Base-by-base conservation (phyloP, 352 stramenopile species). In the Globisporangium nodosum region DNA sequence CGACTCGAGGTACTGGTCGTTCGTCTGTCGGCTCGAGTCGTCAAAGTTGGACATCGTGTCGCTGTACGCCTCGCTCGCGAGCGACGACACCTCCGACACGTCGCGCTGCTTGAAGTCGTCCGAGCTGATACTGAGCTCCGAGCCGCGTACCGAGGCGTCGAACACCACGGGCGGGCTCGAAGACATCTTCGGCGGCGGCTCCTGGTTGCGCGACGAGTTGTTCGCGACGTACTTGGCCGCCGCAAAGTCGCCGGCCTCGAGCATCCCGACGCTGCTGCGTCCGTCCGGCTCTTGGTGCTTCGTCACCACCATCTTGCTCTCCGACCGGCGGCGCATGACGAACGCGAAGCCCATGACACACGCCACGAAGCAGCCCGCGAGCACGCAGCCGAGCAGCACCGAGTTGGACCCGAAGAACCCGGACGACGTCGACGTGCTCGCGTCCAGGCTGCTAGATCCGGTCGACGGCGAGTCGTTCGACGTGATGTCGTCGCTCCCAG, bases 1-100 rank as follows among this genome's bases (percentile, higher is more conserved):
- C 49, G 64, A 63, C 39, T 72, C 49, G 49, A 84, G 49, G 64
- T 82, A 70, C 50, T 81, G 58, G 48, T 81, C 45, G 18, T 71
- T 54, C 73, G 72, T 54, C 63, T 65, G 24, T 51, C 64, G 55
- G 67, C 73, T 60, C 50, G 69, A 80, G 56, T 81, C 74, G 27
- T 78, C 74, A 52, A 80, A 85, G 54, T 80, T 85, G 11, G 77
- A 85, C 55, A 81, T 68, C 7, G 70, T 80, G 24, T 73, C 66
- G 33, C 69, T 68, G 49, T 75, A 81, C 37, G 75, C 60, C 13
- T 74, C 66, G 40, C 64, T 70, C 5, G 67, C 71, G 21, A 79
- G 48, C 27, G 78, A 84, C 24, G 74, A 81, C 3, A 87, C 40
- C 12, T 77, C 64, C 3, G 73, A 83, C 40, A 81, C 69, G 40